These are phyloP conservation scores for Hypomontagnella submonticulosa DNA, from an alignment of 495 filamentous ascomycete genomes.

Conservation along the genomic window DNA sequence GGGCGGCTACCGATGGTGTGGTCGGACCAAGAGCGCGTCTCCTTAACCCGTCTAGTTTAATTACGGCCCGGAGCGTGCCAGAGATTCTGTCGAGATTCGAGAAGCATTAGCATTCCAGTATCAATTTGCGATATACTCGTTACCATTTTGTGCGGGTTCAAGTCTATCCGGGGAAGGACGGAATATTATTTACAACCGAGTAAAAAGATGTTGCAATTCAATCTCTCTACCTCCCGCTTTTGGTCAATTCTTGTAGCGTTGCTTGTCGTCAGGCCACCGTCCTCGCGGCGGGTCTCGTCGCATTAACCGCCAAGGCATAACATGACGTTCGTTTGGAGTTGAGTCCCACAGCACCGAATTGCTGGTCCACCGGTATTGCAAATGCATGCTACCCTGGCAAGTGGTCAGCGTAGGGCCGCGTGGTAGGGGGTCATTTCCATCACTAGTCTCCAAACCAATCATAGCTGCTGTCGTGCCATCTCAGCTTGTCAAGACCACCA, in stretches of 20 bases:
- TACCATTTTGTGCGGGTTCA: too few relatives aligned
- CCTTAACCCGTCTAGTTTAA: slow-evolving; percentile 33
- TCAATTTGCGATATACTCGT: too few relatives aligned
- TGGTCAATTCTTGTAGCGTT: neutral
- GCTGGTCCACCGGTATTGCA: slow-evolving; percentile 26
- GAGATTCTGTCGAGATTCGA: neutral
- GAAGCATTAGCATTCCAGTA: neutral
- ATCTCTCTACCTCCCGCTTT: neutral
- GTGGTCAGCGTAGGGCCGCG: slow-evolving; percentile 16
- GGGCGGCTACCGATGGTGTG: slow-evolving; percentile 36
- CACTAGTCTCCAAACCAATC: slow-evolving; percentile 18
- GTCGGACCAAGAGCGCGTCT: slow-evolving; percentile 20
- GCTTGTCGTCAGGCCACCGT: neutral
- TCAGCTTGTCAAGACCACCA: slow-evolving; percentile 15
- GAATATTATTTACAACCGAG: too few relatives aligned
- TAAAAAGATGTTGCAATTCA: neutral
- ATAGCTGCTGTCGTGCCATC: neutral
- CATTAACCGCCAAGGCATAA: slow-evolving; percentile 32
- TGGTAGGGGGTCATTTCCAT: slow-evolving; percentile 22
- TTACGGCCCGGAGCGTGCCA: slow-evolving; percentile 19
- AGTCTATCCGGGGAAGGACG: too few relatives aligned
- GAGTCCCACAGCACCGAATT: slow-evolving; percentile 22
- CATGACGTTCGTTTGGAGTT: slow-evolving; percentile 16
- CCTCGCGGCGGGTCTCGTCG: slow-evolving; percentile 6
- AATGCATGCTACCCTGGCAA: slow-evolving; percentile 21